phyloP scores from a whole-genome alignment of 2,329 filamentous ascomycete species.

The Xylariaceae sp. region DNA sequence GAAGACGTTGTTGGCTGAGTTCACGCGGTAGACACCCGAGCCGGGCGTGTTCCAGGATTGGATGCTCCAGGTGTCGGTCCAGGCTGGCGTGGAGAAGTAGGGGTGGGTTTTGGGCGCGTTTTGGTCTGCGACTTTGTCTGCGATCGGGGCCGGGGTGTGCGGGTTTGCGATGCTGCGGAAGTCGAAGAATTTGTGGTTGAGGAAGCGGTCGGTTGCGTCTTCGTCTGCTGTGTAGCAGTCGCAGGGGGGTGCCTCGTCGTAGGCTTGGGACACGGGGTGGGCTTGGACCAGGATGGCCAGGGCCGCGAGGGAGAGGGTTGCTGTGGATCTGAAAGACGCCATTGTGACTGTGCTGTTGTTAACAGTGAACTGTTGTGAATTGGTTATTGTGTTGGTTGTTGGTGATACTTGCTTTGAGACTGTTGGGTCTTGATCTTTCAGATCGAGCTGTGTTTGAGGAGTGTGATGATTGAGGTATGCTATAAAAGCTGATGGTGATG shows the following conservation, averaged over 20 bases:
- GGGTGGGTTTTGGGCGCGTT: constrained; percentile 28
- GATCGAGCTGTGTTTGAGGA: too few species aligned
- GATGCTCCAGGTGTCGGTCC: constrained; percentile 31
- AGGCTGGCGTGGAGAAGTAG: constrained; percentile 32
- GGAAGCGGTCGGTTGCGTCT: constrained; percentile 35
- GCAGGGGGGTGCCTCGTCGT: constrained; percentile 4
- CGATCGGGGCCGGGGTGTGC: constrained; percentile 27
- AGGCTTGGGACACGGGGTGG: constrained; percentile 7
- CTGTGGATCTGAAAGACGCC: not conserved
- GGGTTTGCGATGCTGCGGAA: constrained; percentile 39
- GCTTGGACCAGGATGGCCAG: constrained; percentile 5
- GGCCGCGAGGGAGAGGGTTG: not conserved
- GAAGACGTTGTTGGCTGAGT: constrained; percentile 40
- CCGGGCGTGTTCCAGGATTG: constrained; percentile 24
- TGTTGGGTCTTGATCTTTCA: too few species aligned
- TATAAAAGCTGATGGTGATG: too few species aligned
- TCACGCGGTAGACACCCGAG: constrained; percentile 33
- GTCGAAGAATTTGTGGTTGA: constrained; percentile 45
- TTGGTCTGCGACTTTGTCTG: constrained; percentile 22
- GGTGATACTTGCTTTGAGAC: too few species aligned
- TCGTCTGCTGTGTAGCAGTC: constrained; percentile 18
- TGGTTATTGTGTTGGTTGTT: too few species aligned
- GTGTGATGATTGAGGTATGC: too few species aligned
- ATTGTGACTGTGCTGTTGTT: constrained; percentile 7
- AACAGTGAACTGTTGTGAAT: not conserved